Evolutionary conservation across 1,139 yeast genomes (phyloP), one percentile per base, ranked within the genome.

Genomic region (Maudiozyma humilis): DNA sequence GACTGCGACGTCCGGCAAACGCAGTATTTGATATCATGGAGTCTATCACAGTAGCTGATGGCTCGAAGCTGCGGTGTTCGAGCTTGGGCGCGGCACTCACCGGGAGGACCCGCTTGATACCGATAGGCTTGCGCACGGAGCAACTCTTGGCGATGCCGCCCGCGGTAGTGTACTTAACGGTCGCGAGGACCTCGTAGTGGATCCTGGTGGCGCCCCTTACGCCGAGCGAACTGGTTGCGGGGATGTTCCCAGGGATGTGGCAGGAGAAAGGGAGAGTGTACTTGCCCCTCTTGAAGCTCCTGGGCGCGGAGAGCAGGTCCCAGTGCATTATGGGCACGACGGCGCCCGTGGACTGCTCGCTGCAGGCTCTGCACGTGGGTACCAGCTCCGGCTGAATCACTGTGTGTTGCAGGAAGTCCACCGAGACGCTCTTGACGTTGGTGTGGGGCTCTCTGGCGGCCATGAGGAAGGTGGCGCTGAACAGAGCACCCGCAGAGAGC

Each of bases 401-500:
- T 29, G 19, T 37, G 30, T 37, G 25, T 13, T 37, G 40, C 12
- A 29, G 14, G 5, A 37, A 30, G 29, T 37, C 33, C 7, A 37
- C 27, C 17, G 18, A 16, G 7, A 37, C 40, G n/a, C 23, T 13
- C 13, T 12, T 16, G n/a, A 37, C 14, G 12, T 8, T 30, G n/a
- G 19, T 29, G 10, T 10, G 8, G 16, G 25, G 3, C 8, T n/a
- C n/a, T 8, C 19, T 12, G 33, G 16, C 8, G 18, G 14, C 19
- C 30, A 41, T 23, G 7, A 30, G 5, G 14, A 41, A 25, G 3
- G 14, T 27, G 4, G 33, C 44, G 18, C 44, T 42, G 12, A 42
- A 37, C 8, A 42, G 15, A 10, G 44, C 32, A 12, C 44, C 44
- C 7, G 14, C 13, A 7, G 44, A 42, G 14, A 15, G 27, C 13